Evolutionary conservation across 345 rosid genomes (phyloP).

Genomic region (Durio zibethinus): DNA sequence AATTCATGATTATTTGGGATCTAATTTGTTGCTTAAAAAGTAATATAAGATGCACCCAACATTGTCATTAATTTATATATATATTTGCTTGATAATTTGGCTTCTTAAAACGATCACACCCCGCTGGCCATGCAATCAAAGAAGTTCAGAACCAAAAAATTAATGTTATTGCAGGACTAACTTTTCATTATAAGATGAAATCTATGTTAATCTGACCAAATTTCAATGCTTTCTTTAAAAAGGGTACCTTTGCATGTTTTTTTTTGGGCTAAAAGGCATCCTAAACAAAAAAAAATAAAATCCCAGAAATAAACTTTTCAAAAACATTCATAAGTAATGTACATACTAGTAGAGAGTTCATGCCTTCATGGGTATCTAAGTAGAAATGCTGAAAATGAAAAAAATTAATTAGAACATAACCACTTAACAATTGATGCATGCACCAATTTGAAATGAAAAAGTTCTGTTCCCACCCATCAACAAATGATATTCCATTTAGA

Average conservation of each 20-base stretch:
- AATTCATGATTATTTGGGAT: background rate
- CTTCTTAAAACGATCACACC: background rate
- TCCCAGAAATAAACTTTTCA: background rate
- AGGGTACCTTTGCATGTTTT: too few species aligned
- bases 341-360: background rate
- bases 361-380: background rate
- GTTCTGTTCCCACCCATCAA: slow-evolving; percentile 96
- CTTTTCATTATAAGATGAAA: too few species aligned
- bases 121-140: background rate
- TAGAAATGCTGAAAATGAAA: slow-evolving; percentile 11
- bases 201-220: too few species aligned
- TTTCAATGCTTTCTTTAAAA: too few species aligned
- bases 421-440: slow-evolving; percentile 92
- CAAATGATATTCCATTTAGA: slow-evolving; percentile 93
- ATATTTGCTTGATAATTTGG: background rate
- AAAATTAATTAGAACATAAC: background rate
- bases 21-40: background rate
- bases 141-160: background rate
- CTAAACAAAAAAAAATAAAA: too few species aligned
- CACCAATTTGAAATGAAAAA: slow-evolving; percentile 97
- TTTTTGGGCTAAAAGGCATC: too few species aligned
- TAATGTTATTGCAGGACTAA: too few species aligned
- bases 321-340: background rate
- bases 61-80: background rate
- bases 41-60: too few species aligned